Conservation (phyloP, 139 green algal species). For the Tetradesmus lagerheimii region DNA sequence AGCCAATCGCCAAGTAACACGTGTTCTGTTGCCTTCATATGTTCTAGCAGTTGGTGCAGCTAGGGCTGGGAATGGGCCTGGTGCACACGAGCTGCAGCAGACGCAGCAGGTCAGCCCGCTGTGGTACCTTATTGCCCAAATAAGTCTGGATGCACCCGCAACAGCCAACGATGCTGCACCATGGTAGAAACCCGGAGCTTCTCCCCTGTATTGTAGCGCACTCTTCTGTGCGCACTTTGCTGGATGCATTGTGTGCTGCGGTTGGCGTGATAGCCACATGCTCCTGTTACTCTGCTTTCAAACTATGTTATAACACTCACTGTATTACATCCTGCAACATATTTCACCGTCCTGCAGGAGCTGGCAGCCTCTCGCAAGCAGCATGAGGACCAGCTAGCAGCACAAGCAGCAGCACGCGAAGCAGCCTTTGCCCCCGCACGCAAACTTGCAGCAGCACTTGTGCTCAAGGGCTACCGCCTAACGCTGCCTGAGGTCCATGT, state of each 20-base stretch:
- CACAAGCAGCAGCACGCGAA: constrained; percentile 40
- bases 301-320: too few species aligned
- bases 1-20: too few species aligned
- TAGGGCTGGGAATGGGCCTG: background rate
- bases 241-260: background rate
- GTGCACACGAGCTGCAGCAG: too few species aligned
- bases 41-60: background rate
- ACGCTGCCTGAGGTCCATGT: constrained; percentile 54
- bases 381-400: background rate
- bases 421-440: constrained; percentile 33
- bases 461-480: constrained; percentile 48
- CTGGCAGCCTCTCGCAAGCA: background rate
- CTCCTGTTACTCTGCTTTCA: background rate
- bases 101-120: too few species aligned
- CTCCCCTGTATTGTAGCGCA: too few species aligned
- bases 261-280: background rate
- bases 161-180: too few species aligned
- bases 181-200: too few species aligned
- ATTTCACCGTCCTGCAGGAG: background rate
- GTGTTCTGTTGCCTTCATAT: too few species aligned
- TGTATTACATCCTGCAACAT: too few species aligned
- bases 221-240: background rate
- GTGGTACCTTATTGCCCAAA: too few species aligned
- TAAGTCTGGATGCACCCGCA: too few species aligned
- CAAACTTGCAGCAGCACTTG: constrained; percentile 51